These are phyloP conservation scores for Phytopythium chamaehyphon DNA, from an alignment of 352 stramenopile species.

Conservation along the genomic window DNA sequence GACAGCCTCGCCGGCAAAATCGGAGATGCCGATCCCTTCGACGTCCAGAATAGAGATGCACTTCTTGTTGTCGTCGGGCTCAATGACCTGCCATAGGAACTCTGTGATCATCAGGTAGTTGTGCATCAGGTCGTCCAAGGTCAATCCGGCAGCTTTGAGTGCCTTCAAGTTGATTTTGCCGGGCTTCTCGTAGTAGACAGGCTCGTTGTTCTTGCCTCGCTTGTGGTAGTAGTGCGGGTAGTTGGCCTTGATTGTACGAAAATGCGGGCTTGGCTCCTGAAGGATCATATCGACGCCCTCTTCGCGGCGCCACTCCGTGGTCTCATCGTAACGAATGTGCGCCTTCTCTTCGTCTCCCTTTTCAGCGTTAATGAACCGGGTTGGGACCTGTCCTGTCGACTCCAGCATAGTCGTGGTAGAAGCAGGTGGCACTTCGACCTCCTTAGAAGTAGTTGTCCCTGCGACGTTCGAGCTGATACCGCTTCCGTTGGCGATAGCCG, in stretches of 20 bases:
- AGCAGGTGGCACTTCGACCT: conserved; percentile 4
- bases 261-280: conserved; percentile 52
- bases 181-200: conserved; percentile 86
- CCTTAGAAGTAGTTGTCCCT: conserved; percentile 1
- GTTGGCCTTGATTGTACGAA: conserved; percentile 88
- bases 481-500: conserved; percentile 19
- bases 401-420: conserved; percentile 20
- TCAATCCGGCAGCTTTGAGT: conserved; percentile 70
- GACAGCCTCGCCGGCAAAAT: conserved; percentile 84
- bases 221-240: conserved; percentile 92
- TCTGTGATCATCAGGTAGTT: conserved; percentile 87
- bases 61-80: conserved; percentile 82
- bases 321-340: conserved; percentile 64
- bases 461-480: no score
- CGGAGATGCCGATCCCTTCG: conserved; percentile 75
- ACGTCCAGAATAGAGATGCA: conserved; percentile 85
- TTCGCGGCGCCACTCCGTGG: conserved; percentile 72
- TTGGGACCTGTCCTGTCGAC: conserved; percentile 34
- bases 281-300: conserved; percentile 83
- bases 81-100: conserved; percentile 82
- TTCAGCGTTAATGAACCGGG: conserved; percentile 68
- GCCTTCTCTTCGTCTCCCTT: conserved; percentile 71
- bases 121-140: conserved; percentile 76
- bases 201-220: conserved; percentile 67
- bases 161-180: conserved; percentile 87